A percentile compares a stretch with the other conserved stretches of the same genome.
phyloP scores from a whole-genome alignment of 2,329 filamentous ascomycete species.

The Zymoseptoria pseudotritici region DNA sequence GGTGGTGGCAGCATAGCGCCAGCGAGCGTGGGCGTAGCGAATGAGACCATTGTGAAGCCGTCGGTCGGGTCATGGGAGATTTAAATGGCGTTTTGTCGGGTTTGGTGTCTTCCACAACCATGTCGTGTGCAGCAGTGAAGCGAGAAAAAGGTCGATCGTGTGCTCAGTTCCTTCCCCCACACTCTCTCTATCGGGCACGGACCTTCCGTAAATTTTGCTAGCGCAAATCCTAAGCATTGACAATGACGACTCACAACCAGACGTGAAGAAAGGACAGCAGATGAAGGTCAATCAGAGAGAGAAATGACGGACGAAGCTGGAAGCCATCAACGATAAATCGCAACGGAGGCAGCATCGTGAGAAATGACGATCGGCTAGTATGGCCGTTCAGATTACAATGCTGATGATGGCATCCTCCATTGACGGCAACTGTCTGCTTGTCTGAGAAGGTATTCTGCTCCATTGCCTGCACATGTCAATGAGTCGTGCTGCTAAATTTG shows the following conservation, averaged over 20 bases:
- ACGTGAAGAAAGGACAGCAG: background rate
- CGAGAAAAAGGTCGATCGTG: background rate
- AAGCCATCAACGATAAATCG: background rate
- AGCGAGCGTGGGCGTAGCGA: constrained; percentile 18
- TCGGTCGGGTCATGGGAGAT: background rate
- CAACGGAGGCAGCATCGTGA: background rate
- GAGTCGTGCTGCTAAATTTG: background rate
- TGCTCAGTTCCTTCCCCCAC: background rate
- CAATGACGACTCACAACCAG: background rate
- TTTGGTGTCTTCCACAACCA: background rate
- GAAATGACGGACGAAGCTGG: background rate
- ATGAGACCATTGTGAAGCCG: constrained; percentile 26
- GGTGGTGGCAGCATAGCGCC: constrained; percentile 29
- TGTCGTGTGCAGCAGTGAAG: background rate
- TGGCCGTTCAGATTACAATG: background rate
- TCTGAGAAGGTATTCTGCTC: background rate
- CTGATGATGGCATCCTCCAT: too few species aligned
- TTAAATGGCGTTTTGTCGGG: background rate
- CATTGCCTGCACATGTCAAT: background rate
- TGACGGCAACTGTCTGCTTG: background rate
- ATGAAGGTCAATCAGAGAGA: background rate
- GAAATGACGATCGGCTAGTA: background rate
- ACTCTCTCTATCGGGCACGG: background rate
- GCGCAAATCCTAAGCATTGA: background rate
- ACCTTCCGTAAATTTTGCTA: background rate